phyloP scores from a whole-genome alignment of 1,139 yeast genomes.

The Arxiozyma heterogenica region DNA sequence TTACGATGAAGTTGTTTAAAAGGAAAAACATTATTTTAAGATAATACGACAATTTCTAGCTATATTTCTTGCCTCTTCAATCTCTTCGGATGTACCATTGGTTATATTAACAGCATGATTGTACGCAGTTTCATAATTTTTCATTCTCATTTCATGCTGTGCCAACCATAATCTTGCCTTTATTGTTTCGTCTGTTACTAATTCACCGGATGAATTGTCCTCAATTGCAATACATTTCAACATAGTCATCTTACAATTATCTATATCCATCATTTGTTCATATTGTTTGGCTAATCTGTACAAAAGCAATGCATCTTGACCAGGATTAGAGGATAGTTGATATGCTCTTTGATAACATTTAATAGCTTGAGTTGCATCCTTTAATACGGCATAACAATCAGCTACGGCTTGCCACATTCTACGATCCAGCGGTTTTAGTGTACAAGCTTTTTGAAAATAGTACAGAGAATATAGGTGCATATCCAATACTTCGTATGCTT shows the following conservation, averaged over 20 bases:
- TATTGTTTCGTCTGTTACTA: conserved; percentile 62
- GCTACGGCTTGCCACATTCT: conserved; percentile 98
- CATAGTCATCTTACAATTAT: conserved; percentile 60
- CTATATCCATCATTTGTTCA: conserved; percentile 45
- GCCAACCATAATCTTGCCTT: conserved; percentile 89
- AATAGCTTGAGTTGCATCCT: conserved; percentile 41
- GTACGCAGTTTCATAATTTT: conserved; percentile 61
- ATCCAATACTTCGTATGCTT: conserved; percentile 92
- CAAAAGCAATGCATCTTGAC: conserved; percentile 45
- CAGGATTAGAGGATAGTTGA: conserved; percentile 32
- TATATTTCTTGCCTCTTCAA: conserved; percentile 81
- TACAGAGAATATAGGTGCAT: conserved; percentile 90
- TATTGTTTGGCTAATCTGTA: conserved; percentile 62
- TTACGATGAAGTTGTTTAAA: too few relatives aligned
- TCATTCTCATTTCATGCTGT: conserved; percentile 47
- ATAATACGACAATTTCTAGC: conserved; percentile 54
- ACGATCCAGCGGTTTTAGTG: conserved; percentile 79
- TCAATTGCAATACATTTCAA: conserved; percentile 48
- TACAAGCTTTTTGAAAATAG: conserved; percentile 86
- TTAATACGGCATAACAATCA: conserved; percentile 75
- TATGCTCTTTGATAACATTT: conserved; percentile 45
- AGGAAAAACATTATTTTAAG: conserved; percentile 4
- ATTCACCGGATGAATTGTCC: conserved; percentile 56
- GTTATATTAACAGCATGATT: conserved; percentile 66
- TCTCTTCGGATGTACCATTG: conserved; percentile 72